These are phyloP conservation scores for Datura wrightii DNA, from an alignment of 257 asterid species.

Conservation along the genomic window DNA sequence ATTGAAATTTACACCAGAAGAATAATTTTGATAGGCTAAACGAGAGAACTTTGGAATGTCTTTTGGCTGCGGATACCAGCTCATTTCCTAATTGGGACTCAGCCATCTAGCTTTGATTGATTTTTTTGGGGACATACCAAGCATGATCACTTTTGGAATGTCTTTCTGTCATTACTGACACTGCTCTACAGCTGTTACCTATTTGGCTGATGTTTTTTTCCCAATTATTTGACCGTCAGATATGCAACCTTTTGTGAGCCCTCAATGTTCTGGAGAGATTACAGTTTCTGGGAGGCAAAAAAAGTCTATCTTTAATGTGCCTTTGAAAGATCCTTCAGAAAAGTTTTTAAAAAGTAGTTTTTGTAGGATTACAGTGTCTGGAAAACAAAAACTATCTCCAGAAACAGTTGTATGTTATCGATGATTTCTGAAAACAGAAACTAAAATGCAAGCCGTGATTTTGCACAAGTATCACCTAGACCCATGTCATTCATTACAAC, in stretches of 20 bases:
- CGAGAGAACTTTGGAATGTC: neutral
- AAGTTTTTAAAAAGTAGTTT: neutral
- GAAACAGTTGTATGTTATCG: neutral
- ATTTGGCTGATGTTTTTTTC: neutral
- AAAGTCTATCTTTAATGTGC: neutral
- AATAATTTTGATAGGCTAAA: neutral
- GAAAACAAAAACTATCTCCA: neutral
- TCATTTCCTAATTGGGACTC: neutral
- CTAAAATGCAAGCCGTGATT: slow-evolving; percentile 1
- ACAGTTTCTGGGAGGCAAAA: slow-evolving; percentile 9
- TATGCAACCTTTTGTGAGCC: neutral
- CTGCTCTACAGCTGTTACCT: neutral
- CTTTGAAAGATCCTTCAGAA: neutral
- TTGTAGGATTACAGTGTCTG: neutral
- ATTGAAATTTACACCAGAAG: neutral
- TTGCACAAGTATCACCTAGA: slow-evolving; percentile 5
- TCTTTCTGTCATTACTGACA: neutral
- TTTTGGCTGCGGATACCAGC: neutral
- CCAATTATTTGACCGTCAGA: neutral
- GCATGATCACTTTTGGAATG: neutral
- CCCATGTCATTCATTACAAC: neutral
- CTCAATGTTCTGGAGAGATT: slow-evolving; percentile 6
- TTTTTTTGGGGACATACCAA: neutral
- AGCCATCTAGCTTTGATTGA: slow-evolving; percentile 1
- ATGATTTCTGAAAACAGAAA: slow-evolving; percentile 6